These are phyloP conservation scores for Paecilomyces fulvus DNA, from an alignment of 2,329 filamentous ascomycete species.

Conservation along the genomic window DNA sequence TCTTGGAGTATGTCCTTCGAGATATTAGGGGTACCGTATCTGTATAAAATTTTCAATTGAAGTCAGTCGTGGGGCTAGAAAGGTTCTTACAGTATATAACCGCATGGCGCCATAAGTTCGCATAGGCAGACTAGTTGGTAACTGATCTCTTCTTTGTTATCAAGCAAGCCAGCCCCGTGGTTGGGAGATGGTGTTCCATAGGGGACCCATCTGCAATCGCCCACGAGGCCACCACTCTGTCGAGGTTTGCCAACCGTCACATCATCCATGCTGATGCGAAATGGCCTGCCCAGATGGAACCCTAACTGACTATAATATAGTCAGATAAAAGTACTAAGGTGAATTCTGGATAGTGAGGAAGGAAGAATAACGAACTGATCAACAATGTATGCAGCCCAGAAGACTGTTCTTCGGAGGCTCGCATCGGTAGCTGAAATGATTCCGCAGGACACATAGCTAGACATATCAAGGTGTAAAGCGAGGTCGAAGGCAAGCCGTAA, in stretches of 20 bases:
- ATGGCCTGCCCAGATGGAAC: constrained; percentile 29
- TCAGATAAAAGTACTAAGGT: no score
- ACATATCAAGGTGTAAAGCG: background rate
- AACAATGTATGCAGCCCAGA: background rate
- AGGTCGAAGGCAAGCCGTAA: background rate
- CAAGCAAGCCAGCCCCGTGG: background rate
- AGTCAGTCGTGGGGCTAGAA: no score
- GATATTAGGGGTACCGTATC: background rate
- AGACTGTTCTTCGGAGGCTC: background rate
- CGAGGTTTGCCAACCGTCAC: constrained; percentile 25
- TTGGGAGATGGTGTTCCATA: no score
- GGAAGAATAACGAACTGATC: background rate
- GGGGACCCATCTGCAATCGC: background rate
- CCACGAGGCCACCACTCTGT: background rate
- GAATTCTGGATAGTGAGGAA: no score
- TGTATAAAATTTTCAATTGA: no score
- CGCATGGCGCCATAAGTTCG: background rate
- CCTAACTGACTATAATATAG: constrained; percentile 23
- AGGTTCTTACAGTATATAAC: background rate
- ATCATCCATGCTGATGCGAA: constrained; percentile 26
- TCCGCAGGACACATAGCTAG: background rate
- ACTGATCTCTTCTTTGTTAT: background rate
- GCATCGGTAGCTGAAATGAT: background rate
- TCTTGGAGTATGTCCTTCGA: background rate
- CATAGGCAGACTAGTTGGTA: background rate